phyloP scores from a whole-genome alignment of 768 basidiomycete species.

The Tricholoma bakamatsutake region DNA sequence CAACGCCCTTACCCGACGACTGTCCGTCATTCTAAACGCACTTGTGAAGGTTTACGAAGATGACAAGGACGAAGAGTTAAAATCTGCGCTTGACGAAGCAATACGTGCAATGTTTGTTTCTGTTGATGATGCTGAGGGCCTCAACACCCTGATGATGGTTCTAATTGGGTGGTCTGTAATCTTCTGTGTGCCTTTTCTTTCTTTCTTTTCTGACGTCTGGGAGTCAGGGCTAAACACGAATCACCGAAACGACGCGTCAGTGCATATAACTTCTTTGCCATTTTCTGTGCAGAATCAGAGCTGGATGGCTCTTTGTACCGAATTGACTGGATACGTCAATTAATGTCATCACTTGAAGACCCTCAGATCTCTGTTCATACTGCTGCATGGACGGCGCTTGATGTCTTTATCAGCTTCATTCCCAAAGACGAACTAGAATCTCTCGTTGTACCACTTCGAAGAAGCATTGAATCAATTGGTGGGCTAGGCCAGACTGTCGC shows the following conservation, averaged over 20 bases:
- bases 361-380: conserved; percentile 66
- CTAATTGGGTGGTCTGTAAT: conserved; percentile 77
- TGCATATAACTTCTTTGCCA: conserved; percentile 70
- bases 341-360: conserved; percentile 82
- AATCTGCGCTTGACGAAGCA: conserved; percentile 67
- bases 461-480: conserved; percentile 83
- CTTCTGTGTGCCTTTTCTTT: not conserved
- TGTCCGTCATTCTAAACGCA: conserved; percentile 73
- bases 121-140: conserved; percentile 78
- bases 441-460: conserved; percentile 81
- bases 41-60: conserved; percentile 75
- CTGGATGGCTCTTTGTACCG: conserved; percentile 83
- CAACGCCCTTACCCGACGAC: conserved; percentile 75
- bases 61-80: conserved; percentile 63
- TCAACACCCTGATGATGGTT: conserved; percentile 85
- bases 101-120: conserved; percentile 70
- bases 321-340: conserved; percentile 90
- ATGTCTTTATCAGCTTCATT: conserved; percentile 82
- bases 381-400: conserved; percentile 78
- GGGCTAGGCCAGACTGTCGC: conserved; percentile 72
- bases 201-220: not conserved
- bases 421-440: conserved; percentile 92
- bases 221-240: conserved; percentile 74
- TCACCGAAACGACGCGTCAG: conserved; percentile 66
- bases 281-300: conserved; percentile 79